phyloP scores from a whole-genome alignment of 305 asterid species.

The Plantago coronopus region DNA sequence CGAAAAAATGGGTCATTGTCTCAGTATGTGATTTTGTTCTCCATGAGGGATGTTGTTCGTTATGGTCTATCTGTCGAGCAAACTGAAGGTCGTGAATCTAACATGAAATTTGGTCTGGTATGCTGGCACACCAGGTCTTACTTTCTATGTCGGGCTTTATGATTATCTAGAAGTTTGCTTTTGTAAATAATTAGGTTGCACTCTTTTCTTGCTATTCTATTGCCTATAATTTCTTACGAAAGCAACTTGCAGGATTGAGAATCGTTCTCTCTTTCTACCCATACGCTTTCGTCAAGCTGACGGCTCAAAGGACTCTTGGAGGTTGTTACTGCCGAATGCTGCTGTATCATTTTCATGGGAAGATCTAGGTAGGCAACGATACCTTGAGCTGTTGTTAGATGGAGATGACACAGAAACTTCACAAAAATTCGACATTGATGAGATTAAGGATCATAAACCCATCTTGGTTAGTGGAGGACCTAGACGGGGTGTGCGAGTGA shows the following conservation, averaged over 20 bases:
- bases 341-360: slow-evolving; percentile 91
- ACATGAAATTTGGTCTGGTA: slow-evolving; percentile 1
- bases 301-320: slow-evolving; percentile 80
- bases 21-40: neutral
- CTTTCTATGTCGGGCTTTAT: too few relatives aligned
- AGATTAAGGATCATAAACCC: slow-evolving; percentile 83
- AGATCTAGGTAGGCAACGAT: slow-evolving; percentile 80
- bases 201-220: slow-evolving; percentile 2
- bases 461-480: slow-evolving; percentile 60
- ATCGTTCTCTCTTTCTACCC: slow-evolving; percentile 75
- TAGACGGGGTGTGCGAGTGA: slow-evolving; percentile 59
- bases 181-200: slow-evolving; percentile 19
- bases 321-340: slow-evolving; percentile 72
- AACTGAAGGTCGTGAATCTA: slow-evolving; percentile 10
- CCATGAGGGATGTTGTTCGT: slow-evolving; percentile 1
- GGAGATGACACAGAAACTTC: slow-evolving; percentile 67
- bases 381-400: slow-evolving; percentile 71
- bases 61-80: slow-evolving; percentile 4
- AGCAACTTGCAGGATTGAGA: slow-evolving; percentile 73
- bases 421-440: slow-evolving; percentile 79
- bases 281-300: slow-evolving; percentile 80
- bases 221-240: slow-evolving; percentile 26
- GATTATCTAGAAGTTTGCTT: neutral
- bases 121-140: too few relatives aligned
- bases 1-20: slow-evolving; percentile 3